phyloP scores from a whole-genome alignment of 2,329 filamentous ascomycete species.

The Pseudogymnoascus sp. region DNA sequence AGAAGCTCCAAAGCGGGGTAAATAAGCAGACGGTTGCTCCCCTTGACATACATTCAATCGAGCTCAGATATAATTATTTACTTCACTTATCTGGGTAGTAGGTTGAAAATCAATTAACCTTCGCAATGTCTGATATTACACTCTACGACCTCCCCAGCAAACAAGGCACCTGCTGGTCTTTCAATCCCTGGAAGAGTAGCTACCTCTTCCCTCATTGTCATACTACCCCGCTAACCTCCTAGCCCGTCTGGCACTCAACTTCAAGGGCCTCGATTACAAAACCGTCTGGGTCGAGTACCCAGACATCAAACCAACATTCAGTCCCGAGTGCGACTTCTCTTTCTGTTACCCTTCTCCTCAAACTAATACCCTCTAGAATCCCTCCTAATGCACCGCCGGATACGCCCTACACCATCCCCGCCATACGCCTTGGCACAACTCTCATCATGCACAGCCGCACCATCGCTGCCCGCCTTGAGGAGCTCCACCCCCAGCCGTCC shows the following conservation, averaged over 20 bases:
- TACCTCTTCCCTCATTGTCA: background rate
- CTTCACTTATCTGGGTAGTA: background rate
- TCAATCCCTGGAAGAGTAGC: conserved; percentile 66
- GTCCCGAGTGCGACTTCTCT: conserved; percentile 41
- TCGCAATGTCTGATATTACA: conserved; percentile 31
- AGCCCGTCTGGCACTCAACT: conserved; percentile 62
- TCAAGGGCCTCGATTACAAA: conserved; percentile 58
- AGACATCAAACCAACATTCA: conserved; percentile 50
- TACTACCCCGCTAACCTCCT: conserved; percentile 13
- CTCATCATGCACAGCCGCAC: conserved; percentile 57
- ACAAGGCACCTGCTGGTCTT: conserved; percentile 49
- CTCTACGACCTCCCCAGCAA: conserved; percentile 58
- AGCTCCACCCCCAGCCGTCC: conserved; percentile 48
- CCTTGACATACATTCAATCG: background rate
- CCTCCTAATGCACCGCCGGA: conserved; percentile 38
- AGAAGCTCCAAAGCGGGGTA: conserved; percentile 4
- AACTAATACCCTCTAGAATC: conserved; percentile 28
- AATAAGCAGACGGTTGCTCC: background rate
- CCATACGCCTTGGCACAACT: conserved; percentile 43
- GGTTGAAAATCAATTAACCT: background rate
- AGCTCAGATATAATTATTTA: background rate
- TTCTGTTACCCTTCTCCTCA: background rate
- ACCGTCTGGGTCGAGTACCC: conserved; percentile 67
- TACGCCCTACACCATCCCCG: conserved; percentile 46
- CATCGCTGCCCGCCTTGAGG: conserved; percentile 55